phyloP scores from a whole-genome alignment of 2,329 filamentous ascomycete species.

The Fusarium beomiforme region DNA sequence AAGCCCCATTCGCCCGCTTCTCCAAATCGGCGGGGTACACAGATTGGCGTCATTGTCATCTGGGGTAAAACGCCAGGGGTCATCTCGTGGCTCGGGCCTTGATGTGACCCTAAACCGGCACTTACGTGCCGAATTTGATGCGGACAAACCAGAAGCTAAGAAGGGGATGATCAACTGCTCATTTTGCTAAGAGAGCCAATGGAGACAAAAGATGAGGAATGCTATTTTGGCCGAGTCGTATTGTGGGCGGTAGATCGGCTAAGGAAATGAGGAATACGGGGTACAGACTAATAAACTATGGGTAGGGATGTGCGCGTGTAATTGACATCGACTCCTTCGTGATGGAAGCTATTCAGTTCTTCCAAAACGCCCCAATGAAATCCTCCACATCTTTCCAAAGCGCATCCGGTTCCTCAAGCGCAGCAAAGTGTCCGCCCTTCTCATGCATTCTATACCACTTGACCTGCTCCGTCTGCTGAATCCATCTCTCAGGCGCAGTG shows the following conservation, averaged over 20 bases:
- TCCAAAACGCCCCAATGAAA: slow-evolving; percentile 18
- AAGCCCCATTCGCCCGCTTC: slow-evolving; percentile 11
- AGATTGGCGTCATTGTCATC: neutral
- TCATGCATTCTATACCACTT: slow-evolving; percentile 23
- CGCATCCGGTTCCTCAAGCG: slow-evolving; percentile 21
- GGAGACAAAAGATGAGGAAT: neutral
- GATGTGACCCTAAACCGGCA: slow-evolving; percentile 14
- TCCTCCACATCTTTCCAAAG: slow-evolving; percentile 27
- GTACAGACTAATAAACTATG: too few species aligned
- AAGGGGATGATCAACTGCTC: neutral
- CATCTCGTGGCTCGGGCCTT: neutral
- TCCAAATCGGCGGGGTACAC: slow-evolving; percentile 4
- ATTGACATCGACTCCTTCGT: neutral
- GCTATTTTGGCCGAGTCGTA: neutral
- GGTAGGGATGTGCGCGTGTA: neutral
- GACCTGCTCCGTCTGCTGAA: slow-evolving; percentile 2
- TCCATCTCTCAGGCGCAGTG: slow-evolving; percentile 9
- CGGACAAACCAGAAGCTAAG: slow-evolving; percentile 1
- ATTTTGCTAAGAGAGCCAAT: neutral
- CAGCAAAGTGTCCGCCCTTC: slow-evolving; percentile 30
- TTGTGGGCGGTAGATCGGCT: neutral
- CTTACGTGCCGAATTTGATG: slow-evolving; percentile 15
- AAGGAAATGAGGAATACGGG: too few species aligned
- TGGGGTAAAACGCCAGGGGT: neutral
- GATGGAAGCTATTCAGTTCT: neutral